A percentile compares a stretch with the other conserved stretches of the same genome.
These are phyloP conservation scores for Fusarium robinianum DNA, from an alignment of 2,329 filamentous ascomycete species.

Conservation along the genomic window DNA sequence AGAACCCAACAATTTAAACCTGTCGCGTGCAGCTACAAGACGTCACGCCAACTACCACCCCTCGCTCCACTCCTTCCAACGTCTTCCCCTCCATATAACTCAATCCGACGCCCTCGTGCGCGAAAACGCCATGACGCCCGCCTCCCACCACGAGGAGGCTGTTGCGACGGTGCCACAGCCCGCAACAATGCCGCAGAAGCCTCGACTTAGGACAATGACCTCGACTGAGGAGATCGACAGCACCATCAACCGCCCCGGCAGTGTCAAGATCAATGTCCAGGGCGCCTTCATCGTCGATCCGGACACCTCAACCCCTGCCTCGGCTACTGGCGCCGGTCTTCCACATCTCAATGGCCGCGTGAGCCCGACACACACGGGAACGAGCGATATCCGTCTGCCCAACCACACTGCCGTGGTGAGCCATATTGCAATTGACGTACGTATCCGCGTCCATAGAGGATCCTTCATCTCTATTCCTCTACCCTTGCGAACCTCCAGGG, in stretches of 20 bases:
- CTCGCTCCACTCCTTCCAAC: constrained; percentile 20
- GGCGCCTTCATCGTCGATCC: constrained; percentile 96
- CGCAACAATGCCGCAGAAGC: constrained; percentile 23
- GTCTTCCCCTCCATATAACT: constrained; percentile 13
- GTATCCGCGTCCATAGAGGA: constrained; percentile 46
- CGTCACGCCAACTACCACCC: constrained; percentile 13
- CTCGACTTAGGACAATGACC: constrained; percentile 45
- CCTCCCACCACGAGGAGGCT: constrained; percentile 33
- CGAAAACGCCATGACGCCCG: constrained; percentile 30
- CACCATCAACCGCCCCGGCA: constrained; percentile 65
- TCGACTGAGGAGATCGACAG: constrained; percentile 63
- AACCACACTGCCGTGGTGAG: constrained; percentile 95
- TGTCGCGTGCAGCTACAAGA: constrained; percentile 7
- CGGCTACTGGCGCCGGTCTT: constrained; percentile 36
- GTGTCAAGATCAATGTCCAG: constrained; percentile 93
- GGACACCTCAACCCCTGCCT: constrained; percentile 60
- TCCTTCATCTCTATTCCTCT: constrained; percentile 11
- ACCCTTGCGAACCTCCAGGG: constrained; percentile 10
- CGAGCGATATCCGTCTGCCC: constrained; percentile 91
- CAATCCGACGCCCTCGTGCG: constrained; percentile 2
- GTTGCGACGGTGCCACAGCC: constrained; percentile 19
- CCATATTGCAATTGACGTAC: constrained; percentile 94
- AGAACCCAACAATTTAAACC: background rate
- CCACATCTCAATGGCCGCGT: constrained; percentile 47
- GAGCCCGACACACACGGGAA: constrained; percentile 64